These are phyloP conservation scores for Magnolia sinica DNA, from an alignment of 164 flowering plant genomes.

Conservation along the genomic window DNA sequence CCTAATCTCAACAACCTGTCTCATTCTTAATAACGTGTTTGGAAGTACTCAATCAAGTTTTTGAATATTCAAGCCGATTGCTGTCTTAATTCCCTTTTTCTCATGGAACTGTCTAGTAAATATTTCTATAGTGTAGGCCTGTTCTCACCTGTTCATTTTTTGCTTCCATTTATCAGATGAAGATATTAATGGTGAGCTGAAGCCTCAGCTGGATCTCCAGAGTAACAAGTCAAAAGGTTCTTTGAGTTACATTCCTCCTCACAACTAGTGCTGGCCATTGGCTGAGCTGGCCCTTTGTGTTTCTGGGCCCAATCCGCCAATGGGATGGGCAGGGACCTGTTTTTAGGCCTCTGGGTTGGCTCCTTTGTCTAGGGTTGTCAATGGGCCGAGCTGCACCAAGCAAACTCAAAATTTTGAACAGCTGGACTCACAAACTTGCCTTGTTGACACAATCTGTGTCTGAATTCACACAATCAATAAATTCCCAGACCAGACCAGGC, in stretches of 20 bases:
- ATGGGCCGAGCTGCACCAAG: background rate
- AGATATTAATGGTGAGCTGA: constrained; percentile 37
- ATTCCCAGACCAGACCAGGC: background rate
- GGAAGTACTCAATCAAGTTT: too few relatives aligned
- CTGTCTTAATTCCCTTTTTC: background rate
- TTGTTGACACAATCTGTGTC: background rate
- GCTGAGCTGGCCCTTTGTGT: background rate
- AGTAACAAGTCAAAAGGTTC: constrained; percentile 63
- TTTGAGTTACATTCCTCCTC: background rate
- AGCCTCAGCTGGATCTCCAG: constrained; percentile 55
- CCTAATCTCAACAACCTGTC: too few relatives aligned
- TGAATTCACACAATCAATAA: background rate
- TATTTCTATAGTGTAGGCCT: background rate
- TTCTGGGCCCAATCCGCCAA: background rate
- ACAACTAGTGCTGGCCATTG: background rate
- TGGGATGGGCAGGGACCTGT: too few relatives aligned
- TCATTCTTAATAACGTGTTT: too few relatives aligned
- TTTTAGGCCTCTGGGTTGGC: background rate
- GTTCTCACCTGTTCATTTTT: background rate
- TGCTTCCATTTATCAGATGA: constrained; percentile 31
- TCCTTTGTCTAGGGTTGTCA: background rate
- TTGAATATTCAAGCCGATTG: background rate
- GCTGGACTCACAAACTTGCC: background rate
- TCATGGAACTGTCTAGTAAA: background rate
- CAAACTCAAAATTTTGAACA: background rate